phyloP scores from a whole-genome alignment of 352 stramenopile species.

The Pythium coloratum region DNA sequence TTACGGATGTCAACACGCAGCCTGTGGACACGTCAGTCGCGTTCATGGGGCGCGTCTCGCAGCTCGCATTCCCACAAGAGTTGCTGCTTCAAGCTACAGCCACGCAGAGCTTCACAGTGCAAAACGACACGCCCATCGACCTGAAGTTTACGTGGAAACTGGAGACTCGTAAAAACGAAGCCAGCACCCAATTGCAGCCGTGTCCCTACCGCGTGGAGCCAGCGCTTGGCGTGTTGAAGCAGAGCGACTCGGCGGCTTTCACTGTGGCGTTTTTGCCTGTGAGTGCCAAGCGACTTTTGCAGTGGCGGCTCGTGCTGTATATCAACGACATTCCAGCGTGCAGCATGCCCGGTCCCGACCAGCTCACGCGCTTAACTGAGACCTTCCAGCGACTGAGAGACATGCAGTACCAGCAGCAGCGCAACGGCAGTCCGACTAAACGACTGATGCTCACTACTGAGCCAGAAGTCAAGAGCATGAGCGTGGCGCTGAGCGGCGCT shows the following conservation, averaged over 20 bases:
- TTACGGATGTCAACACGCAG: slow-evolving; percentile 46
- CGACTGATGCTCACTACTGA: slow-evolving; percentile 9
- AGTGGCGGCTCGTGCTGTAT: slow-evolving; percentile 41
- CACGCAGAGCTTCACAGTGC: slow-evolving; percentile 46
- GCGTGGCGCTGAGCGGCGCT: slow-evolving; percentile 14
- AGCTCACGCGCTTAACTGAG: slow-evolving; percentile 37
- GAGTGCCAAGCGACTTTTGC: slow-evolving; percentile 18
- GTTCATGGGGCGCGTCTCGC: slow-evolving; percentile 47
- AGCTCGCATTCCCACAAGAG: slow-evolving; percentile 46
- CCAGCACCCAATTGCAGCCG: background rate
- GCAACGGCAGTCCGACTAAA: slow-evolving; percentile 2
- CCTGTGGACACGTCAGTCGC: slow-evolving; percentile 44
- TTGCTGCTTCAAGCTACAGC: slow-evolving; percentile 37
- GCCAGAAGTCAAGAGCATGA: slow-evolving; percentile 13
- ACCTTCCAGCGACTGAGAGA: slow-evolving; percentile 30
- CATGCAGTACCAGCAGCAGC: slow-evolving; percentile 6
- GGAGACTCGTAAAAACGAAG: background rate
- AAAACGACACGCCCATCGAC: slow-evolving; percentile 69
- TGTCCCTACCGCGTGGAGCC: slow-evolving; percentile 46
- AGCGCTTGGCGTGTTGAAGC: slow-evolving; percentile 38
- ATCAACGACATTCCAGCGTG: slow-evolving; percentile 51
- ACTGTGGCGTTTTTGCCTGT: slow-evolving; percentile 43
- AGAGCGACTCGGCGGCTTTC: slow-evolving; percentile 45
- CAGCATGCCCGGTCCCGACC: slow-evolving; percentile 48
- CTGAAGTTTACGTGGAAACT: slow-evolving; percentile 62